These are phyloP conservation scores for Loxodes magnus DNA, from an alignment of 73 alveolate genomes.

Conservation along the genomic window DNA sequence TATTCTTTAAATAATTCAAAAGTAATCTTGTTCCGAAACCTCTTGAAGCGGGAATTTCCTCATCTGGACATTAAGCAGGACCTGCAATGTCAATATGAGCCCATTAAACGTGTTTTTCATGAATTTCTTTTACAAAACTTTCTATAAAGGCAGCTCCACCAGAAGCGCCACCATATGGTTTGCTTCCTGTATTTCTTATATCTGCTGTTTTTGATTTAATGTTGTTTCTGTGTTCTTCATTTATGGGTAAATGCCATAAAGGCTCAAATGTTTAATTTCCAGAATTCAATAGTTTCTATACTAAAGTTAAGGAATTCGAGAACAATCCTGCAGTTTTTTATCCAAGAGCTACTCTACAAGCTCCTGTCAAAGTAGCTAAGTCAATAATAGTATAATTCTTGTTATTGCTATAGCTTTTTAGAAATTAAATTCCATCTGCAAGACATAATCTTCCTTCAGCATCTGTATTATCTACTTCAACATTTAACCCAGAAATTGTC, in stretches of 20 bases:
- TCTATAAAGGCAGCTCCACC: slow-evolving; percentile 73
- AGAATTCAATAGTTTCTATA: slow-evolving; percentile 22
- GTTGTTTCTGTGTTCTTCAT: slow-evolving; percentile 51
- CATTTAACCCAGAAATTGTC: slow-evolving; percentile 66
- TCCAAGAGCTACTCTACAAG: slow-evolving; percentile 80
- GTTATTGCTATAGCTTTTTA: slow-evolving; percentile 37
- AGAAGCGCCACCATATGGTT: slow-evolving; percentile 65
- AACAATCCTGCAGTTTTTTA: slow-evolving; percentile 43
- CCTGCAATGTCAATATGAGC: slow-evolving; percentile 96
- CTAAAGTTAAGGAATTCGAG: slow-evolving; percentile 46
- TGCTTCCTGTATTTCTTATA: slow-evolving; percentile 27
- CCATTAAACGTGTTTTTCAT: slow-evolving; percentile 53
- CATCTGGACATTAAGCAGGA: too few species aligned
- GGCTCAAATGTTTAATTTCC: slow-evolving; percentile 55
- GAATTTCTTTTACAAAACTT: slow-evolving; percentile 48
- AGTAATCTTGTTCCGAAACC: too few species aligned
- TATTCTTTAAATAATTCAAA: too few species aligned
- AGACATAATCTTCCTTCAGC: slow-evolving; percentile 47
- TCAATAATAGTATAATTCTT: slow-evolving; percentile 46
- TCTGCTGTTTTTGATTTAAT: slow-evolving; percentile 46
- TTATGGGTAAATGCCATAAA: slow-evolving; percentile 67
- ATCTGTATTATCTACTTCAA: slow-evolving; percentile 47
- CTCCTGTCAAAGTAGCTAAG: slow-evolving; percentile 76
- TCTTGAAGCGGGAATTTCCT: too few species aligned
- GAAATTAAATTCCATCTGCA: slow-evolving; percentile 74